A percentile compares a stretch with the other conserved stretches of the same genome.
Conservation (phyloP, 148 eudicot species). For the Rhododendron simsii region DNA sequence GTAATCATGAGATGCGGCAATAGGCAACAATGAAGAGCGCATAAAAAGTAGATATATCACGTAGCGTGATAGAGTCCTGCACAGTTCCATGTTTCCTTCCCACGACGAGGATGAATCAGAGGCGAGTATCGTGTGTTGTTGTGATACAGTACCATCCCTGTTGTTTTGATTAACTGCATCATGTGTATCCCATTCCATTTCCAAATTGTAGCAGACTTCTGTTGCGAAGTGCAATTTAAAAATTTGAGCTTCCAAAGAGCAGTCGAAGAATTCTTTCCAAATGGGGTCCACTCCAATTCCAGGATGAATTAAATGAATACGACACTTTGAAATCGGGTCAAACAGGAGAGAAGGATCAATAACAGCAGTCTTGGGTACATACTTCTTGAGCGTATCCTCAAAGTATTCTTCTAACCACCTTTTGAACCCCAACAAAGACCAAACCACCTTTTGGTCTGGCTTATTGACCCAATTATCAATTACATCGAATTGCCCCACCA, state of each 20-base stretch:
- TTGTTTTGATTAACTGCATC: no score
- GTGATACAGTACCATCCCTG: no score
- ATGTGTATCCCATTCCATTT: no score
- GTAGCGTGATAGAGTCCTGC: background rate
- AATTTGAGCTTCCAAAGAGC: no score
- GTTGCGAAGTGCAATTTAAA: no score
- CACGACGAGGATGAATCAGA: no score
- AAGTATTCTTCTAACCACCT: background rate
- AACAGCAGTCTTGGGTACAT: background rate
- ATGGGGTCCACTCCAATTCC: no score
- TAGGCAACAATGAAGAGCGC: background rate
- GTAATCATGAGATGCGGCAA: background rate
- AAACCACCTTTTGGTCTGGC: background rate
- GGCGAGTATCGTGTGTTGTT: background rate
- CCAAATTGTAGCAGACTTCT: no score
- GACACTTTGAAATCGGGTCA: background rate
- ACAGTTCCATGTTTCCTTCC: background rate
- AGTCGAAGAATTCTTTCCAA: no score
- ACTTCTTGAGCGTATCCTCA: background rate
- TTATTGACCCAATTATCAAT: accelerated
- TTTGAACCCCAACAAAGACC: background rate
- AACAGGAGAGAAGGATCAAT: background rate
- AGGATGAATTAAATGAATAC: no score
- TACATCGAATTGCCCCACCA: background rate
- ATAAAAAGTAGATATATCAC: background rate